A percentile compares a stretch with the other conserved stretches of the same genome.
phyloP scores from a whole-genome alignment of 2,329 filamentous ascomycete genomes.

The Ophiostoma piceae region DNA sequence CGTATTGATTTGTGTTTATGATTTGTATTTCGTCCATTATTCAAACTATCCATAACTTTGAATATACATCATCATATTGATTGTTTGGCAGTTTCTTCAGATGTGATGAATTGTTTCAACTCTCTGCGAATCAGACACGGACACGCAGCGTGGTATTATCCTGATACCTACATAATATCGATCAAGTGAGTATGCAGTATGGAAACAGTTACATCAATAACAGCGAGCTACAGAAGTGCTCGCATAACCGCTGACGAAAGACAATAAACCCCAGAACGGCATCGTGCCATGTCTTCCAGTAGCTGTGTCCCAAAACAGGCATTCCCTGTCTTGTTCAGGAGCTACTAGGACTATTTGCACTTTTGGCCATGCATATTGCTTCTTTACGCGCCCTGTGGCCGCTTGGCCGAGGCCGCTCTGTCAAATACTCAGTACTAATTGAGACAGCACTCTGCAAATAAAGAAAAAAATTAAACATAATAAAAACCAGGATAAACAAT shows the following conservation, averaged over 20 bases:
- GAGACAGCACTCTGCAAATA: too few relatives aligned
- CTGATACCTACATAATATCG: too few relatives aligned
- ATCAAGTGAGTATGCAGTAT: too few relatives aligned
- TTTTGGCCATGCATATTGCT: conserved; percentile 8
- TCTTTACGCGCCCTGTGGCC: conserved; percentile 16
- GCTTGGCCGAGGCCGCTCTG: not conserved
- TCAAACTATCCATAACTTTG: not conserved
- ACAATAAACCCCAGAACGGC: not conserved
- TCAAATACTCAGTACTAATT: too few relatives aligned
- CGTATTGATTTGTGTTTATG: not conserved
- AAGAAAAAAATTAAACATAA: too few relatives aligned
- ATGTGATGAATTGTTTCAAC: too few relatives aligned
- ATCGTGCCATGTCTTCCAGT: conserved; percentile 1
- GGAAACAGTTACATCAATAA: too few relatives aligned
- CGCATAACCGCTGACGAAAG: not conserved
- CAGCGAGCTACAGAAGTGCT: too few relatives aligned
- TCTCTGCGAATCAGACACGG: too few relatives aligned
- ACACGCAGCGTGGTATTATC: too few relatives aligned
- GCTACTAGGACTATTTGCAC: not conserved
- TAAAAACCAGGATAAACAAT: not conserved
- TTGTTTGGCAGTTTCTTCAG: too few relatives aligned
- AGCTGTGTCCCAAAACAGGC: not conserved
- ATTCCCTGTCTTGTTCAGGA: conserved; percentile 1
- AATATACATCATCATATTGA: too few relatives aligned
- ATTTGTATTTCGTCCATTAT: not conserved